Conservation (phyloP, 1,139 yeast genomes). For the Candida sanyaensis region DNA sequence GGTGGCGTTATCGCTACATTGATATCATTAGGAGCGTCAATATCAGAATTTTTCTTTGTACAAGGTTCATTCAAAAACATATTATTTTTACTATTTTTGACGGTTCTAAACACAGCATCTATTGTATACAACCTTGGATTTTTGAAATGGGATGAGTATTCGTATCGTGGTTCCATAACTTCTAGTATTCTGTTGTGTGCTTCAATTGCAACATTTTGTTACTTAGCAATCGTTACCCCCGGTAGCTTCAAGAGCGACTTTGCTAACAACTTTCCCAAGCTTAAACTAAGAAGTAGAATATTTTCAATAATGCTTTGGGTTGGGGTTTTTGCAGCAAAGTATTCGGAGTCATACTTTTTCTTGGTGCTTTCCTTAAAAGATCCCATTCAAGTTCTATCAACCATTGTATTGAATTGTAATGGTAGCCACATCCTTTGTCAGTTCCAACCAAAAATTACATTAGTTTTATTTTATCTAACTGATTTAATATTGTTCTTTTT, state of each 20-base stretch:
- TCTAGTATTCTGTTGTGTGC: constrained; percentile 61
- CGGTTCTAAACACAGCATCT: constrained; percentile 57
- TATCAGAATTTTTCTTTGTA: constrained; percentile 64
- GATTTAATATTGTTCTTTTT: constrained; percentile 76
- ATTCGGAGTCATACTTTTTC: constrained; percentile 79
- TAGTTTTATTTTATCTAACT: constrained; percentile 58
- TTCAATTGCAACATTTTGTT: constrained; percentile 61
- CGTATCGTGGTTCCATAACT: constrained; percentile 50
- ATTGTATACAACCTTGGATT: constrained; percentile 59
- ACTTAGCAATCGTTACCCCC: constrained; percentile 56
- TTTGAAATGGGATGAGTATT: constrained; percentile 51
- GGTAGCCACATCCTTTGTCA: constrained; percentile 56
- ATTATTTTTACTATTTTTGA: constrained; percentile 44
- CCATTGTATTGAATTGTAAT: constrained; percentile 62
- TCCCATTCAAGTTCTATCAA: constrained; percentile 69
- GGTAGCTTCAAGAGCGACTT: constrained; percentile 33
- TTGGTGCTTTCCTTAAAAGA: constrained; percentile 76
- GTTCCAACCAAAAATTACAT: constrained; percentile 58
- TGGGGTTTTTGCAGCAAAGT: constrained; percentile 69
- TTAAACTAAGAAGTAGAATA: constrained; percentile 50
- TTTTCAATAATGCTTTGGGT: constrained; percentile 70
- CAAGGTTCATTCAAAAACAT: constrained; percentile 72
- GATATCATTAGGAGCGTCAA: constrained; percentile 61
- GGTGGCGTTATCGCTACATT: constrained; percentile 75
- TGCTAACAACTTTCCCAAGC: constrained; percentile 45